Percentiles rank a stretch among this genome's conserved stretches.
Evolutionary conservation across 768 basidiomycete genomes (phyloP).

Genomic region (Mrakia gelida): DNA sequence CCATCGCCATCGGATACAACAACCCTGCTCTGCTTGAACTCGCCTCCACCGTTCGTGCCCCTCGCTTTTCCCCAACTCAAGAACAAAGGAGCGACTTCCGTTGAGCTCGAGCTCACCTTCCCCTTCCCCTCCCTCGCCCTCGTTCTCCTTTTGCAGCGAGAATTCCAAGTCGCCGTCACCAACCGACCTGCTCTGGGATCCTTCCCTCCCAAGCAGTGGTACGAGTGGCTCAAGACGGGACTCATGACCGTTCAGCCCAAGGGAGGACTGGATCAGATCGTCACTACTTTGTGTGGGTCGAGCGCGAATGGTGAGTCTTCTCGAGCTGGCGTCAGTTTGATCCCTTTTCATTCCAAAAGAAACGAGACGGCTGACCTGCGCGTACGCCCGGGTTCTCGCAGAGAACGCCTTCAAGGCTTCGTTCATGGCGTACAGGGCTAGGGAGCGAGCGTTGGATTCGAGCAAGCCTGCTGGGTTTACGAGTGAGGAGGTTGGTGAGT

Average conservation of each 20-base stretch:
- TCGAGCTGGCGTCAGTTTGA: too few species aligned
- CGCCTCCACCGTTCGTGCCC: slow-evolving; percentile 38
- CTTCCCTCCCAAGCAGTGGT: slow-evolving; percentile 46
- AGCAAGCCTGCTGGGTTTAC: slow-evolving; percentile 37
- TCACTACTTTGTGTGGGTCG: slow-evolving; percentile 43
- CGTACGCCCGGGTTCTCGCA: too few species aligned
- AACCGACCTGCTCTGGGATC: slow-evolving; percentile 48
- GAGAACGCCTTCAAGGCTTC: slow-evolving; percentile 49
- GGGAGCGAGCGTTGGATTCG: slow-evolving; percentile 36
- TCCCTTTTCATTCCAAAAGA: too few species aligned
- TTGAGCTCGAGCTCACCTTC: slow-evolving; percentile 1
- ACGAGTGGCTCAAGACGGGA: slow-evolving; percentile 40
- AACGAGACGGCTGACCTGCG: too few species aligned
- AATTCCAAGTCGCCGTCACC: slow-evolving; percentile 45
- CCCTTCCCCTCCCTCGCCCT: slow-evolving; percentile 19
- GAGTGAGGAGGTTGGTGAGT: slow-evolving; percentile 42
- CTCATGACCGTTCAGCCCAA: slow-evolving; percentile 46
- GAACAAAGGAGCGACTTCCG: too few species aligned
- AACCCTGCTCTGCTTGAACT: slow-evolving; percentile 42
- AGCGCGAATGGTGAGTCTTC: slow-evolving; percentile 37
- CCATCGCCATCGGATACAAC: slow-evolving; percentile 47
- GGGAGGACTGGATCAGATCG: slow-evolving; percentile 45
- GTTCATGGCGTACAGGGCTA: slow-evolving; percentile 43
- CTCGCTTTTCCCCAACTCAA: too few species aligned
- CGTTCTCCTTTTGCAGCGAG: slow-evolving; percentile 17